phyloP scores from a whole-genome alignment of 768 basidiomycete genomes.

The Mycena sanguinolenta region DNA sequence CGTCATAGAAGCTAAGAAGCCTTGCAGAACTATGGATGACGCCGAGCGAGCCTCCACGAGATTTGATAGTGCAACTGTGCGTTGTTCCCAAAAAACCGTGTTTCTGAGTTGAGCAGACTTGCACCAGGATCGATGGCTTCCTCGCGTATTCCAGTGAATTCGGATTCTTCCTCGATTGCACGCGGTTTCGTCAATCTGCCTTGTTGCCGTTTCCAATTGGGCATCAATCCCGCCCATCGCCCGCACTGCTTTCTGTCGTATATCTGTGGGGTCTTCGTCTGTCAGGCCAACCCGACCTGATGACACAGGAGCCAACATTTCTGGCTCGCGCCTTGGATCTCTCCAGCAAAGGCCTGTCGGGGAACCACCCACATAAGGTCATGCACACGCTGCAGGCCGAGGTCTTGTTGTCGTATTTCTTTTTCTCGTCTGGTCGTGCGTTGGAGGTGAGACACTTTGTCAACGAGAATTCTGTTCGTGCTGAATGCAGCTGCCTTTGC shows the following conservation, averaged over 20 bases:
- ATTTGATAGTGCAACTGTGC: slow-evolving; percentile 50
- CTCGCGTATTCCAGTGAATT: slow-evolving; percentile 63
- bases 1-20: background rate
- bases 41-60: slow-evolving; percentile 47
- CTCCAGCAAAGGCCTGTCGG: slow-evolving; percentile 53
- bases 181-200: slow-evolving; percentile 58
- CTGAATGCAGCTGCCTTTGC: background rate
- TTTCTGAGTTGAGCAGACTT: background rate
- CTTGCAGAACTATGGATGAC: background rate
- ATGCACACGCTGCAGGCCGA: slow-evolving; percentile 62
- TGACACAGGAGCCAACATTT: slow-evolving; percentile 48
- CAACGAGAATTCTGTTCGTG: background rate
- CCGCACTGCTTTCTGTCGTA: slow-evolving; percentile 54
- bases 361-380: slow-evolving; percentile 55
- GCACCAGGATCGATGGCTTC: slow-evolving; percentile 53
- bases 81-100: slow-evolving; percentile 12
- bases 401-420: slow-evolving; percentile 67
- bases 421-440: slow-evolving; percentile 63
- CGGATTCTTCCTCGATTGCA: slow-evolving; percentile 69
- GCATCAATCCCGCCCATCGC: slow-evolving; percentile 51
- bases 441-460: slow-evolving; percentile 53
- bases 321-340: slow-evolving; percentile 58
- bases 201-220: slow-evolving; percentile 48
- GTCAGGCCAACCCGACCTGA: slow-evolving; percentile 45
- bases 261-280: slow-evolving; percentile 57